Conservation (phyloP, 106 monocot genomes). For the Posidonia australis region DNA sequence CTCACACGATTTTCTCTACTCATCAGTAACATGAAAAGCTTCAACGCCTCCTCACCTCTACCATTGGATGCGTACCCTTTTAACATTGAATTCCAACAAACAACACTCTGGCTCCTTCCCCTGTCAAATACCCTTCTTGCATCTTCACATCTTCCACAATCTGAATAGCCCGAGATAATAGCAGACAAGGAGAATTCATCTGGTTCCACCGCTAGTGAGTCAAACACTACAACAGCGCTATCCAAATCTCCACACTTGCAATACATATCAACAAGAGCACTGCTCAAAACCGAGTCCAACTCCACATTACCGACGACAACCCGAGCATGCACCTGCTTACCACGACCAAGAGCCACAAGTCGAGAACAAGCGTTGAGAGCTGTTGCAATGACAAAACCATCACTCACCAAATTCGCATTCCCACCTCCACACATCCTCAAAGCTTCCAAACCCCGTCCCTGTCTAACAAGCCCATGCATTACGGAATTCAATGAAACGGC, state of each 20-base stretch:
- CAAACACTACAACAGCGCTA: constrained; percentile 19
- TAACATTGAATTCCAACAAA: constrained; percentile 82
- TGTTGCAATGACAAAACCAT: constrained; percentile 53
- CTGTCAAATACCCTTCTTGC: constrained; percentile 39
- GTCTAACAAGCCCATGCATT: constrained; percentile 34
- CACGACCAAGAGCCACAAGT: constrained; percentile 7
- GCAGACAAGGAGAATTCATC: constrained; percentile 64
- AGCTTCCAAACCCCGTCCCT: constrained; percentile 30
- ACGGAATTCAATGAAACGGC: constrained; percentile 37
- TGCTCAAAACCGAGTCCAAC: constrained; percentile 42
- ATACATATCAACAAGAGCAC: constrained; percentile 69
- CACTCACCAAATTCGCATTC: constrained; percentile 14
- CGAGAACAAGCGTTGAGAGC: constrained; percentile 50
- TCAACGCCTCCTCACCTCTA: constrained; percentile 35
- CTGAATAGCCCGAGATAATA: constrained; percentile 34
- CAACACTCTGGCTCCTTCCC: constrained; percentile 2
- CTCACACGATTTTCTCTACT: constrained; percentile 13
- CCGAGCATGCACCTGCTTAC: constrained; percentile 47
- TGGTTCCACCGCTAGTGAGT: constrained; percentile 16
- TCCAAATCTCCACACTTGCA: constrained; percentile 58
- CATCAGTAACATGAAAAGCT: constrained; percentile 36
- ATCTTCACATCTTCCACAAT: constrained; percentile 32
- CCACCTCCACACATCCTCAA: constrained; percentile 33
- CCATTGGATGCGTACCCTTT: constrained; percentile 59
- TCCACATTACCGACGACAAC: constrained; percentile 24